Base-by-base conservation (phyloP, 2,329 filamentous ascomycete genomes). In the Trichoderma breve region DNA sequence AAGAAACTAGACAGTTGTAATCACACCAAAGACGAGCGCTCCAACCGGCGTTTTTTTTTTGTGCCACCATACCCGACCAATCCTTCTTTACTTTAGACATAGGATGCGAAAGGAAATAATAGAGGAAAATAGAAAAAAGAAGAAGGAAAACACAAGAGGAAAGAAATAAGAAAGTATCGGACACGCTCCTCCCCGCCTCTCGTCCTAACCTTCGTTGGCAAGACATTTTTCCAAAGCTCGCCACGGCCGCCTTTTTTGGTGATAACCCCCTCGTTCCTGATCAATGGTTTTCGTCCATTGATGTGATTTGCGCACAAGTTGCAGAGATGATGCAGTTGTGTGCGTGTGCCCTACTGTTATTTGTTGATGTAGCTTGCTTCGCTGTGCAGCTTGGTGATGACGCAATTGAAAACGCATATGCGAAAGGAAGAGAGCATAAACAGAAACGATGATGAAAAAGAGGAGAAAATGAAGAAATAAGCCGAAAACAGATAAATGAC, bases 401-500 rank as follows among this genome's bases (percentile, higher is more conserved):
- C 14, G 6, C 32, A 47, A 47, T 36, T 26, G 51, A 69, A 61
- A 47, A 36, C 43, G 43, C 53, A 60, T 70, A 62, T 62, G 30
- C 21, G 58, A 47, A 70, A 36, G 12, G 9, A 57, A 47, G 34
- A 34, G 36, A 60, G 53, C 57, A 58, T 58, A 73, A 72, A 74
- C 73, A 78, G 24, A 28, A 63, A 43, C 18, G 34, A 71, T 34
- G 36, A 47, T 51, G 65, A 32, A 65, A n/a, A 6, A 39, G 26
- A n/a, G 24, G 34, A 55, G 34, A 30, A 60, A 53, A 34, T 62
- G 60, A 66, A 51, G 21, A 71, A 66, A 58, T 32, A 66, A 36
- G n/a, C 34, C 28, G 34, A 70, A 68, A 61, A 62, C 53, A 68
- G 60, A 70, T 34, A 73, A 66, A 72, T 73, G 72, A 75, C 74